These are phyloP conservation scores for Lycium barbarum DNA, from an alignment of 257 asterid species.

Conservation along the genomic window DNA sequence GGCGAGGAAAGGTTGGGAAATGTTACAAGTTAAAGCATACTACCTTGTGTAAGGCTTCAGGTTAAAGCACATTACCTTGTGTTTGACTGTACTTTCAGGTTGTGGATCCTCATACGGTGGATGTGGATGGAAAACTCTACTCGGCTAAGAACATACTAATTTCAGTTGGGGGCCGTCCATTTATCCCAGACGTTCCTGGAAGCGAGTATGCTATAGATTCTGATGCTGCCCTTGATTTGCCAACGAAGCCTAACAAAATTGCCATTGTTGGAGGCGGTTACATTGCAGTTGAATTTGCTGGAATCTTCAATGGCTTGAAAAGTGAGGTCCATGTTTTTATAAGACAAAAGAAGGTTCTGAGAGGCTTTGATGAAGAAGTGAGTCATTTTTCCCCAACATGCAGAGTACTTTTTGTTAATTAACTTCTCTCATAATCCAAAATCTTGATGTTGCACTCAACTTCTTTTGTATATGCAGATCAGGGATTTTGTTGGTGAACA, in stretches of 20 bases:
- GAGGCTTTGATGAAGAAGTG: slow-evolving; percentile 99
- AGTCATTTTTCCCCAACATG: slow-evolving; percentile 7
- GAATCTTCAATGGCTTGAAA: slow-evolving; percentile 89
- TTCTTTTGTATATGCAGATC: slow-evolving; percentile 58
- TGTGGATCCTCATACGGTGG: slow-evolving; percentile 89
- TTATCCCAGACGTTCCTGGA: slow-evolving; percentile 95
- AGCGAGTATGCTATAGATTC: slow-evolving; percentile 89
- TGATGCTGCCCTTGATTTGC: slow-evolving; percentile 96
- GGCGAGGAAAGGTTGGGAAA: slow-evolving; percentile 91
- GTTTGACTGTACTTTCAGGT: slow-evolving; percentile 52
- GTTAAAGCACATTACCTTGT: not conserved
- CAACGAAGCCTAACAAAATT: slow-evolving; percentile 77
- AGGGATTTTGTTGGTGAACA: slow-evolving; percentile 94
- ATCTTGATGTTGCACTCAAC: slow-evolving; percentile 28
- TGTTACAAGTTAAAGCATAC: not conserved
- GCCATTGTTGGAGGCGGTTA: slow-evolving; percentile 99
- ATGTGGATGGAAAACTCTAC: slow-evolving; percentile 84
- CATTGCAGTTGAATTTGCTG: slow-evolving; percentile 99
- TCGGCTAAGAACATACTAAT: slow-evolving; percentile 88
- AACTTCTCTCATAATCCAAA: slow-evolving; percentile 27
- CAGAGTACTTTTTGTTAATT: slow-evolving; percentile 3
- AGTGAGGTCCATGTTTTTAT: slow-evolving; percentile 92
- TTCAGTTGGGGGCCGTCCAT: slow-evolving; percentile 98
- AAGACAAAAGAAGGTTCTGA: slow-evolving; percentile 85
- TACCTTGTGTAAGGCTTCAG: not conserved